Evolutionary conservation across 352 stramenopile species (phyloP).

Genomic region (Phytophthora idaei): DNA sequence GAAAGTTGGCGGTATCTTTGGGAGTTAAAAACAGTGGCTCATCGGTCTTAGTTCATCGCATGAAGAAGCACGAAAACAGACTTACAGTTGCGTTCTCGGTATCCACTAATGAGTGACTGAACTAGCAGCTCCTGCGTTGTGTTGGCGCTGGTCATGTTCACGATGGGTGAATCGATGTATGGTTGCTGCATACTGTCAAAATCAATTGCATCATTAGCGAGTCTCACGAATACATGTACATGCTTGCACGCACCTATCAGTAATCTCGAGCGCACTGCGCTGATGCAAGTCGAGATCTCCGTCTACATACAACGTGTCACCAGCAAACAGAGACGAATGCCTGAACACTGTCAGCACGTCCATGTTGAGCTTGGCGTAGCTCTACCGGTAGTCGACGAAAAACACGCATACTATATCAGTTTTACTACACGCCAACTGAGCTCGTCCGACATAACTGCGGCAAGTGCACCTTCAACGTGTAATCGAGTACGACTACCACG

Average conservation of each 20-base stretch:
- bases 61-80: not conserved
- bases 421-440: not conserved
- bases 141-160: constrained; percentile 49
- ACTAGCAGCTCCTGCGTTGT: constrained; percentile 46
- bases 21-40: not conserved
- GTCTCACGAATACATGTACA: not conserved
- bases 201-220: not conserved
- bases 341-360: constrained; percentile 54
- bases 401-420: not conserved
- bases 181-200: constrained; percentile 39
- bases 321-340: constrained; percentile 45
- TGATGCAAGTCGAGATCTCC: constrained; percentile 70
- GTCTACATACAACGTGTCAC: constrained; percentile 47
- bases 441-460: not conserved
- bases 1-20: constrained; percentile 45
- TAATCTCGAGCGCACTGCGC: constrained; percentile 51
- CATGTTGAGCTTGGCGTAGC: constrained; percentile 66
- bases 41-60: not conserved
- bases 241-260: constrained; percentile 33
- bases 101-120: constrained; percentile 38
- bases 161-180: constrained; percentile 40
- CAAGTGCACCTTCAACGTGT: constrained; percentile 47
- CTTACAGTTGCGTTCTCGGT: constrained; percentile 61
- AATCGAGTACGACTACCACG: constrained; percentile 65
- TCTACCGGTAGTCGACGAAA: constrained; percentile 15